These are phyloP conservation scores for Ordospora pajunii DNA, from an alignment of 371 early-diverging fungal genomes.

Conservation along the genomic window DNA sequence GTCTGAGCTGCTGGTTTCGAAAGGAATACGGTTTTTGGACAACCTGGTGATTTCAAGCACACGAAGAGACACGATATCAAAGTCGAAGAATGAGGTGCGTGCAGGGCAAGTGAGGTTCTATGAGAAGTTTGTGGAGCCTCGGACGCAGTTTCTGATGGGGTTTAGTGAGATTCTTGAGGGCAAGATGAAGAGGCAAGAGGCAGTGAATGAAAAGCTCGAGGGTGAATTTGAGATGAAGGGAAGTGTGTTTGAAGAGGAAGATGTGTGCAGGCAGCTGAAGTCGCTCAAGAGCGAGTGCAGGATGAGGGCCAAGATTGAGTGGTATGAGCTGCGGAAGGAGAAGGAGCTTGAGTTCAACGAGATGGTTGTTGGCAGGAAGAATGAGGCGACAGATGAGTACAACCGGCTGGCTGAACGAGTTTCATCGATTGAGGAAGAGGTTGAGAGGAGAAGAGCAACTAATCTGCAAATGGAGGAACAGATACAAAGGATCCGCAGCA, in stretches of 20 bases:
- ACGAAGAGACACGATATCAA: conserved; percentile 44
- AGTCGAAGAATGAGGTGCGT: conserved; percentile 42
- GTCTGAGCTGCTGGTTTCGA: conserved; percentile 27
- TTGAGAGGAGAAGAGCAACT: background rate
- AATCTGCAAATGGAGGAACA: background rate
- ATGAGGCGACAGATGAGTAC: conserved; percentile 8
- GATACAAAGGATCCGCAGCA: background rate
- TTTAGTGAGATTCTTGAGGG: conserved; percentile 25
- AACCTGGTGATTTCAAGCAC: conserved; percentile 4
- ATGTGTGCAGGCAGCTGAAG: conserved; percentile 7
- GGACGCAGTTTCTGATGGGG: conserved; percentile 37
- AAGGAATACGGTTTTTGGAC: conserved; percentile 53
- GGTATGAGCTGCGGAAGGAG: conserved; percentile 49
- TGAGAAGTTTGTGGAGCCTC: conserved; percentile 19
- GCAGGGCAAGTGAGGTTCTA: conserved; percentile 11
- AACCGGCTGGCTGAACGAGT: background rate
- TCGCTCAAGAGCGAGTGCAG: conserved; percentile 43
- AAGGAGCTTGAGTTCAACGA: conserved; percentile 51
- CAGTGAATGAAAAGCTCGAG: conserved; percentile 19
- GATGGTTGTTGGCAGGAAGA: conserved; percentile 24
- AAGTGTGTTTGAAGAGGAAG: conserved; percentile 16
- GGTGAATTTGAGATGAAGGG: conserved; percentile 10
- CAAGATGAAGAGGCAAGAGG: conserved; percentile 31
- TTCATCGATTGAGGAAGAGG: background rate
- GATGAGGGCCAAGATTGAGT: conserved; percentile 43